Percentiles rank a stretch among this genome's conserved stretches.
Evolutionary conservation across 768 basidiomycete species (phyloP).

Genomic region (Megacollybia marginata): DNA sequence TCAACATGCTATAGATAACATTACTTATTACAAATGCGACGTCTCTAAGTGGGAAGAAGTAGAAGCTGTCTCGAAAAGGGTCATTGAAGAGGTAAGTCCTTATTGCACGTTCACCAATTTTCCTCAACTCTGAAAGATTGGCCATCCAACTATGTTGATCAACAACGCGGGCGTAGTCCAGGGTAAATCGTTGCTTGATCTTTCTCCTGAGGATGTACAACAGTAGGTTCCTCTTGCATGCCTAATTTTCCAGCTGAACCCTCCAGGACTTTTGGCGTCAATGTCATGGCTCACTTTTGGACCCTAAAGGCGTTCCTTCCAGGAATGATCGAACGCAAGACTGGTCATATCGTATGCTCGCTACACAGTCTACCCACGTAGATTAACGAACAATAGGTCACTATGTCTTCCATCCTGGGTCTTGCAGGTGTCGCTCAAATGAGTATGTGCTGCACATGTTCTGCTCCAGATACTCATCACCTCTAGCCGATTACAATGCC

Average conservation of each 20-base stretch:
- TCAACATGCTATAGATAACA: conserved; percentile 46
- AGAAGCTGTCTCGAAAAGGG: conserved; percentile 58
- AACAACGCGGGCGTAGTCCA: conserved; percentile 96
- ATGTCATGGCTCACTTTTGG: conserved; percentile 88
- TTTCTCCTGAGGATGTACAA: conserved; percentile 67
- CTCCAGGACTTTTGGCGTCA: conserved; percentile 75
- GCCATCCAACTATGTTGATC: conserved; percentile 81
- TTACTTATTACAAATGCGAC: conserved; percentile 85
- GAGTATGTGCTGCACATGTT: conserved; percentile 39
- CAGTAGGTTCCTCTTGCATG: conserved; percentile 41
- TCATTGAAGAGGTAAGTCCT: conserved; percentile 65
- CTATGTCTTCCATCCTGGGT: conserved; percentile 70
- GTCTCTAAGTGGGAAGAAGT: conserved; percentile 88
- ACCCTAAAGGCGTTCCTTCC: conserved; percentile 91
- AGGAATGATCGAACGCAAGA: conserved; percentile 65
- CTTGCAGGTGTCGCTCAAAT: conserved; percentile 66
- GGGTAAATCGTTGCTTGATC: conserved; percentile 79
- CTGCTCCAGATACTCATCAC: neutral
- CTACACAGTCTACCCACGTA: neutral
- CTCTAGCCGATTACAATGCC: conserved; percentile 78
- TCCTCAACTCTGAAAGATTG: conserved; percentile 46
- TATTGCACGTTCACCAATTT: neutral
- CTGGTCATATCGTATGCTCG: conserved; percentile 74
- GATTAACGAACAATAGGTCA: conserved; percentile 41
- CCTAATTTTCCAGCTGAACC: neutral